phyloP scores from a whole-genome alignment of 2,329 filamentous ascomycete genomes.

The Alternaria sp. region DNA sequence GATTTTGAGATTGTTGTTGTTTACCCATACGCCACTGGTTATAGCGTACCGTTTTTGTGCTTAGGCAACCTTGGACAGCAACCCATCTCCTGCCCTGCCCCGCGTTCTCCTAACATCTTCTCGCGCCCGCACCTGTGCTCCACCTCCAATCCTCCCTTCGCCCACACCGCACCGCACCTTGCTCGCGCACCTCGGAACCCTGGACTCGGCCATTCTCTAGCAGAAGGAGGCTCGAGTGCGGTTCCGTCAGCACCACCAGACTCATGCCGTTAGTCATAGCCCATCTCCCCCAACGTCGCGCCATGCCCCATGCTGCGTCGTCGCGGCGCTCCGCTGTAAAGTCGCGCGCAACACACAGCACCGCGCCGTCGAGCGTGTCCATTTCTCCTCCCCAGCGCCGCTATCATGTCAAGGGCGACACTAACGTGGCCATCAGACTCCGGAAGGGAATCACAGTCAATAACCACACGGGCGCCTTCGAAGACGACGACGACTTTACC shows the following conservation, averaged over 20 bases:
- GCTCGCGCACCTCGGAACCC: constrained; percentile 31
- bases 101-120: not conserved
- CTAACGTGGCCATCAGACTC: constrained; percentile 50
- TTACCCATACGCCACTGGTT: constrained; percentile 14
- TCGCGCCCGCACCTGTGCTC: constrained; percentile 1
- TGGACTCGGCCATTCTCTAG: constrained; percentile 52
- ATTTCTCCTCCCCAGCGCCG: constrained; percentile 34
- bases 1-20: constrained; percentile 6
- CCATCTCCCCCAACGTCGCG: constrained; percentile 45
- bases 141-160: not conserved
- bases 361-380: constrained; percentile 41
- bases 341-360: constrained; percentile 33
- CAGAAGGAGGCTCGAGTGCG: constrained; percentile 49
- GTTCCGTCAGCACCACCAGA: constrained; percentile 42
- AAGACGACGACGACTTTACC: constrained; percentile 39
- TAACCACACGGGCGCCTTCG: constrained; percentile 45
- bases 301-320: constrained; percentile 29
- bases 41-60: constrained; percentile 3
- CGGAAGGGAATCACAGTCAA: constrained; percentile 52
- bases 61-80: not conserved
- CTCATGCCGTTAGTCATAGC: constrained; percentile 55
- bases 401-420: constrained; percentile 40
- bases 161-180: constrained; percentile 33
- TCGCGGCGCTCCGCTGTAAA: constrained; percentile 35
- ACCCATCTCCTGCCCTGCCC: not conserved